Evolutionary conservation across 805 yeast genomes (phyloP).

Genomic region (Kurtzmaniella cleridarum): DNA sequence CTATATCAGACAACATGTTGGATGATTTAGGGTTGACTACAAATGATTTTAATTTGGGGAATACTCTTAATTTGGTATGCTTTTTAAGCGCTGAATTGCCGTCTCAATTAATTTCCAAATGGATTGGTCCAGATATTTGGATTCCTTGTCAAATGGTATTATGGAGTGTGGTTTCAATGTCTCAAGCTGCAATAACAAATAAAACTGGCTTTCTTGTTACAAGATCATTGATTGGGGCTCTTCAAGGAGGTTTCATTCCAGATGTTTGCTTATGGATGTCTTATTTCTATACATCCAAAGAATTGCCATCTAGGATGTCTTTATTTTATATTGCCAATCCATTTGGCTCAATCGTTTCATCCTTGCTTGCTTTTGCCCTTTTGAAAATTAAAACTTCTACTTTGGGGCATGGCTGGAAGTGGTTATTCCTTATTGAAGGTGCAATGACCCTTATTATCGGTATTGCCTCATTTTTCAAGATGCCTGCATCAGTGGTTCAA

Average conservation of each 20-base stretch:
- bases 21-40: conserved; percentile 50
- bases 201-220: conserved; percentile 41
- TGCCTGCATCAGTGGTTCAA: conserved; percentile 49
- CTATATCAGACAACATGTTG: conserved; percentile 52
- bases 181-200: conserved; percentile 42
- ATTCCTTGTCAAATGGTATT: conserved; percentile 51
- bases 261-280: conserved; percentile 60
- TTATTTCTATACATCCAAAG: conserved; percentile 57
- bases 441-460: conserved; percentile 48
- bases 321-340: conserved; percentile 56
- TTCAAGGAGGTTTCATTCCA: conserved; percentile 71
- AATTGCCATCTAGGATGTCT: conserved; percentile 52
- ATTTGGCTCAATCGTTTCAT: conserved; percentile 14
- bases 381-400: conserved; percentile 17
- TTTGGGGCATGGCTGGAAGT: conserved; percentile 48
- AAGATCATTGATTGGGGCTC: conserved; percentile 47
- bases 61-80: conserved; percentile 46
- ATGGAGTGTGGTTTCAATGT: conserved; percentile 54
- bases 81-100: conserved; percentile 59
- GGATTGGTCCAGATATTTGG: conserved; percentile 58
- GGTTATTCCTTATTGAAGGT: conserved; percentile 59
- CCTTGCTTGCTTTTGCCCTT: conserved; percentile 6
- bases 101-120: conserved; percentile 60
- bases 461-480: conserved; percentile 25
- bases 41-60: conserved; percentile 54